Conservation (phyloP, 202 grass and related monocot genomes). For the Bolboschoenoplectus hybrid region DNA sequence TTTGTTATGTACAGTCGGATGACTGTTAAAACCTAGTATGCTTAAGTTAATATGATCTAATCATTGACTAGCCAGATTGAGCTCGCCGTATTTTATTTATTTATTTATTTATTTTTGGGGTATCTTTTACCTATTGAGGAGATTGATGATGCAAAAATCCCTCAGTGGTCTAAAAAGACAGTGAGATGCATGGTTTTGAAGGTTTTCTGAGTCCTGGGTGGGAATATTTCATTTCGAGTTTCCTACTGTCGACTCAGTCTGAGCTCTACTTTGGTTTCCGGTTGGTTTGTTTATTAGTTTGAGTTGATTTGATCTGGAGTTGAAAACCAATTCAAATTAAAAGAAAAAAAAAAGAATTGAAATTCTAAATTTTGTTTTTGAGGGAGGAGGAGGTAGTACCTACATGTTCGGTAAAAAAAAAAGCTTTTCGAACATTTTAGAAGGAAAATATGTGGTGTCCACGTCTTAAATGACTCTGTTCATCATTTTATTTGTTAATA, state of each 20-base stretch:
- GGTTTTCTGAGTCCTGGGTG: neutral
- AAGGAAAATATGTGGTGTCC: too few species aligned
- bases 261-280: neutral
- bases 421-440: too few species aligned
- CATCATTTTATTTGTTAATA: too few species aligned
- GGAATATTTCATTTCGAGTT: neutral
- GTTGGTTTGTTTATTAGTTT: neutral
- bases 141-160: neutral
- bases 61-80: conserved; percentile 1
- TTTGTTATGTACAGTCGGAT: neutral
- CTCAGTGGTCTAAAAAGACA: neutral
- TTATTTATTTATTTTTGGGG: neutral
- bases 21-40: conserved; percentile 18
- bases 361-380: too few species aligned
- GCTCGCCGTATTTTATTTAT: neutral
- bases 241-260: neutral
- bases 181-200: neutral
- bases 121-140: neutral
- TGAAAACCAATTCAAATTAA: too few species aligned
- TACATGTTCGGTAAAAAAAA: too few species aligned
- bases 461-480: too few species aligned
- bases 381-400: too few species aligned
- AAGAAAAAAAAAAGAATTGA: too few species aligned
- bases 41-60: conserved; percentile 14
- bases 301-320: neutral